Base-by-base conservation (phyloP, 2,329 filamentous ascomycete genomes). In the Clonostachys rosea region DNA sequence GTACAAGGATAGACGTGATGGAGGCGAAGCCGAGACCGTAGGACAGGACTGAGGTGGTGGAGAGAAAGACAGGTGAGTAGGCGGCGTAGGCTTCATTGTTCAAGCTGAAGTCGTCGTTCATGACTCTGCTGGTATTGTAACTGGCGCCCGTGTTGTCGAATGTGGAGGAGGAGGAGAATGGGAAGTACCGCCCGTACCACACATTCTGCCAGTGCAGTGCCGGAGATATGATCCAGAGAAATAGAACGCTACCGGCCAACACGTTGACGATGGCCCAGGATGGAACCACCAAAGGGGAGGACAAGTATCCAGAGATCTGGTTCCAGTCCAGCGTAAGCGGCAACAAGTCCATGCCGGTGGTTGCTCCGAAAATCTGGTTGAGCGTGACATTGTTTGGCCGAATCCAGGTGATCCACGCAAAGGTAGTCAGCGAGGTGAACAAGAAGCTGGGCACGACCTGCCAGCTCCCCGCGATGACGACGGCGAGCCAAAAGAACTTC, bases 311-410 rank as follows among this genome's bases (percentile, higher is more conserved):
- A 2, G 76, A 73, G 49, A 84, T 69, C 45, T 80, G 72, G 44
- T 74, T 77, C 83, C 84, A 87, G 63, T 87, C 83, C 48, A 87
- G 81, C 0, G 82, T 84, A 12, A 86, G 73, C 9, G 83, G 83
- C 30, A 86, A 69, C 13, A 87, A 64, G 1, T 78, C 81, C 5
- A 86, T 64, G 1, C 83, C 83, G 6, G 76, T 77, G 47, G 72
- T 71, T 6, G 79, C 81, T 4, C 83, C 83, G 49, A 86, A 86
- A 6, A 87, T 57, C 57, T 86, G 82, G 58, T 87, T 87, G 49
- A 86, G 65, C 12, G 81, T 61, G 4, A 79, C 66, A 50, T 78
- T 84, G 35, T 82, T 70, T 3, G 84, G 83, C 9, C 74, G 75
- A 52, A 83, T 79, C 81, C 83, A 85, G 1, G 70, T 70, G 61